Base-by-base conservation (phyloP, 2,329 filamentous ascomycete species). In the Aureobasidium sp. region DNA sequence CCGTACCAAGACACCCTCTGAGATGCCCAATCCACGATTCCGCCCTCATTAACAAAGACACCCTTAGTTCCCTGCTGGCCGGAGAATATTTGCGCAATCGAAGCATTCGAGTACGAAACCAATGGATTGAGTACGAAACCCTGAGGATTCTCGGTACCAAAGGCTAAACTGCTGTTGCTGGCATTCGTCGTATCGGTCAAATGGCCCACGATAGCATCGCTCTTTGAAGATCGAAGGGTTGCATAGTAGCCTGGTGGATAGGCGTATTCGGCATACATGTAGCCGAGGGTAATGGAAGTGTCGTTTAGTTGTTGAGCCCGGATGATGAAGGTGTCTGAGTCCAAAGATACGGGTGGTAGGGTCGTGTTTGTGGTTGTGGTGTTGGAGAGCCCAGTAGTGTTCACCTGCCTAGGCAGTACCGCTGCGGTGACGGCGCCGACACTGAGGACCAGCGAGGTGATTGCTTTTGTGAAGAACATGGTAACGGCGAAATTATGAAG, bases 191-290 rank as follows among this genome's bases (percentile, higher is more conserved):
- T 42, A 37, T 65, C 64, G 39, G 64, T 62, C 41, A 64, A 41
- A 37, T 62, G 58, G 14, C 64, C 64, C 8, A 60, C 25, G 12
- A 64, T 64, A 17, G 62, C 64, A 17, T 64, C 62, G 5, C 29
- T 37, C 49, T 49, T 57, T 7, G 25, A 31, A 20, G 63, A 53
- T 36, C 58, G 47, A 6, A 65, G 57, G 12, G 64, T 62, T 14
- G 64, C 64, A 31, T 39, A 57, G 57, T 65, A 65, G 31, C 63
- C 64, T 14, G 59, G 48, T 6, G 41, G 48, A 52, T 65, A 65
- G 12, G 60, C 41, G 41, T 64, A 64, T 47, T 64, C 60, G 44
- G 63, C 63, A 41, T 57, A 62, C 45, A 65, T 61, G 47, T 64
- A 65, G 22, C 64, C 64, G 2, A 63, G 49, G 22, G 62, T 62